These are phyloP conservation scores for Lentinula raphanica DNA, from an alignment of 768 basidiomycete genomes.

Conservation along the genomic window DNA sequence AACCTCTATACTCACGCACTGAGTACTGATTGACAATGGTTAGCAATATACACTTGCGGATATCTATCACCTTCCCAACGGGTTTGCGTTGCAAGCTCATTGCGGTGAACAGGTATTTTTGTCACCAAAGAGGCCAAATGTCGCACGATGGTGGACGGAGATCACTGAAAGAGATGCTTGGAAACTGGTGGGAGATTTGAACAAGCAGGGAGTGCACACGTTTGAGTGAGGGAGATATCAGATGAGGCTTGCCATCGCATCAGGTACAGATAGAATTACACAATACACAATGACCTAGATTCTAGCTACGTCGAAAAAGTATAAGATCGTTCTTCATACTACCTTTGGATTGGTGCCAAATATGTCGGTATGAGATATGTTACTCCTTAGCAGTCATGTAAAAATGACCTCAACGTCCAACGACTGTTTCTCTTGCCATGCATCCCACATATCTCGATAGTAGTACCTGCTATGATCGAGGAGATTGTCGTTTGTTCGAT, in stretches of 20 bases:
- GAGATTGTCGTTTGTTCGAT: neutral
- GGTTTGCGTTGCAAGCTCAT: neutral
- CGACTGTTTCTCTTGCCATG: neutral
- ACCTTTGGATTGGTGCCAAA: no score
- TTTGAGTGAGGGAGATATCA: neutral
- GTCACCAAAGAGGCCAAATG: constrained; percentile 26
- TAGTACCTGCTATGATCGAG: neutral
- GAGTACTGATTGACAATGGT: neutral
- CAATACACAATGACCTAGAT: no score
- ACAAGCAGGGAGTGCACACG: neutral
- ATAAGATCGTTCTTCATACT: no score
- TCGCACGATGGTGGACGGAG: constrained; percentile 39
- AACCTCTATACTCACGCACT: neutral
- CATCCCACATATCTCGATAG: constrained; percentile 3
- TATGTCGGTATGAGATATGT: no score
- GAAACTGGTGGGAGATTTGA: neutral
- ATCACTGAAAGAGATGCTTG: constrained; percentile 21
- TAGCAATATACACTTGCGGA: constrained; percentile 41
- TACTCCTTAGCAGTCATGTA: neutral
- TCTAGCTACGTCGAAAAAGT: no score
- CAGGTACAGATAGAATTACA: no score
- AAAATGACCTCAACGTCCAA: neutral
- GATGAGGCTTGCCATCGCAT: no score
- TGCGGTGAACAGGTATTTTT: constrained; percentile 15
- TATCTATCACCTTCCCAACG: constrained; percentile 41